These are phyloP conservation scores for Tinospora cordifolia DNA, from an alignment of 164 flowering plant genomes.

Conservation along the genomic window DNA sequence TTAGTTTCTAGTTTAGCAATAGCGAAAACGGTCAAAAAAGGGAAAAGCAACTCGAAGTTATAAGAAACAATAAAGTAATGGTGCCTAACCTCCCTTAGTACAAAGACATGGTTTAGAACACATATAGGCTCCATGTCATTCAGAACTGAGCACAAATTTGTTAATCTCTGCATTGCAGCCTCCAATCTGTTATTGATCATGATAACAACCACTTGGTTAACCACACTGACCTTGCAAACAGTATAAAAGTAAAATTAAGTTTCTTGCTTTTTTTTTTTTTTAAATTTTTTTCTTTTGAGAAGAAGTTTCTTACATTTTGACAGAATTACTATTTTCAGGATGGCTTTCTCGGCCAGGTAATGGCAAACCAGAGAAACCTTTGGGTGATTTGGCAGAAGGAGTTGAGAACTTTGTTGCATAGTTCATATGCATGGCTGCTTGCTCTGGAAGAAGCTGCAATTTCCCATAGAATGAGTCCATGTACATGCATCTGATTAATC, in stretches of 20 bases:
- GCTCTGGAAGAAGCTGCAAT: conserved; percentile 93
- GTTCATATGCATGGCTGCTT: conserved; percentile 83
- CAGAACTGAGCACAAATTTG: conserved; percentile 84
- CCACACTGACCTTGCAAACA: background rate
- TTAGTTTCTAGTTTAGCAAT: background rate
- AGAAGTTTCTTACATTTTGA: conserved; percentile 85
- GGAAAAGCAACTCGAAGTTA: too few relatives aligned
- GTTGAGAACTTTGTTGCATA: conserved; percentile 57
- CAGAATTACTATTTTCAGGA: conserved; percentile 74
- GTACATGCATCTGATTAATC: conserved; percentile 6
- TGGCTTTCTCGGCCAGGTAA: conserved; percentile 94
- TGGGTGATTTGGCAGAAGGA: conserved; percentile 65
- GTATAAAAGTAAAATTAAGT: conserved; percentile 4
- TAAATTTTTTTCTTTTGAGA: too few relatives aligned
- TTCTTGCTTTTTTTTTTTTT: conserved; percentile 87
- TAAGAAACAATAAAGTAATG: conserved; percentile 1
- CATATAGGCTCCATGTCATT: conserved; percentile 99
- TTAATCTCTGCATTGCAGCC: conserved; percentile 97
- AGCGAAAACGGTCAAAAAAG: background rate
- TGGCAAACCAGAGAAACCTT: conserved; percentile 43
- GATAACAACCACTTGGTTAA: conserved; percentile 1
- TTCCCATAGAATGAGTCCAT: conserved; percentile 20
- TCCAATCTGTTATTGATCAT: conserved; percentile 65
- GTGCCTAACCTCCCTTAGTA: conserved; percentile 75
- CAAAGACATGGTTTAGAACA: conserved; percentile 96